A percentile compares a stretch with the other conserved stretches of the same genome.
phyloP scores from a whole-genome alignment of 768 basidiomycete genomes.

The Rhodosporidiobolus sp. region DNA sequence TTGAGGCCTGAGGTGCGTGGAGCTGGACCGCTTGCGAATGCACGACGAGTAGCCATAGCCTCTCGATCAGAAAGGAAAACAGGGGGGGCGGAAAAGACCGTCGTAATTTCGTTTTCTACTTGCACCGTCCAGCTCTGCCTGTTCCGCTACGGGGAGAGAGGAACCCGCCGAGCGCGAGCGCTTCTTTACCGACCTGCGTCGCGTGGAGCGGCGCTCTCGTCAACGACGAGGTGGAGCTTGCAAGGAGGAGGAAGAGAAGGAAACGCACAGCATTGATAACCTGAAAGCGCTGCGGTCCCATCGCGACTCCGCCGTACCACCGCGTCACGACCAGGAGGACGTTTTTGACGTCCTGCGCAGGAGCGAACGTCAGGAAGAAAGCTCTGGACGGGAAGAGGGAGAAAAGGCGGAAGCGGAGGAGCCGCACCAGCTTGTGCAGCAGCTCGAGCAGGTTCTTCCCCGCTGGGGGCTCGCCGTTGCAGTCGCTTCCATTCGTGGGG shows the following conservation, averaged over 20 bases:
- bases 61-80: too few species aligned
- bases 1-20: too few species aligned
- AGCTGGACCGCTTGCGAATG: too few species aligned
- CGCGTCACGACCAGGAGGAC: conserved; percentile 8
- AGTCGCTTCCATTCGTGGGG: background rate
- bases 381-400: too few species aligned
- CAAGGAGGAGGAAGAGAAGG: background rate
- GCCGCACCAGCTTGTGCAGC: conserved; percentile 8
- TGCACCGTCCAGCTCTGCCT: background rate
- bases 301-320: conserved; percentile 9
- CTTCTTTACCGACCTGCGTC: background rate
- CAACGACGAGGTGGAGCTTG: too few species aligned
- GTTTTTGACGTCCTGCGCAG: background rate
- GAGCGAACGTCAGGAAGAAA: fast-evolving
- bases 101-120: background rate
- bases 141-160: too few species aligned
- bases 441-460: conserved; percentile 19
- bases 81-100: too few species aligned
- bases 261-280: conserved; percentile 9
- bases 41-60: too few species aligned
- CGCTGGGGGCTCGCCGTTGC: conserved; percentile 8
- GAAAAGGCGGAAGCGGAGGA: background rate
- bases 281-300: conserved; percentile 6
- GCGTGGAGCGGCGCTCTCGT: background rate
- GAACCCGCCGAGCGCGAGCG: background rate